These are phyloP conservation scores for Bocquillonia castaneifolia DNA, from an alignment of 441 rosid species.

Conservation along the genomic window DNA sequence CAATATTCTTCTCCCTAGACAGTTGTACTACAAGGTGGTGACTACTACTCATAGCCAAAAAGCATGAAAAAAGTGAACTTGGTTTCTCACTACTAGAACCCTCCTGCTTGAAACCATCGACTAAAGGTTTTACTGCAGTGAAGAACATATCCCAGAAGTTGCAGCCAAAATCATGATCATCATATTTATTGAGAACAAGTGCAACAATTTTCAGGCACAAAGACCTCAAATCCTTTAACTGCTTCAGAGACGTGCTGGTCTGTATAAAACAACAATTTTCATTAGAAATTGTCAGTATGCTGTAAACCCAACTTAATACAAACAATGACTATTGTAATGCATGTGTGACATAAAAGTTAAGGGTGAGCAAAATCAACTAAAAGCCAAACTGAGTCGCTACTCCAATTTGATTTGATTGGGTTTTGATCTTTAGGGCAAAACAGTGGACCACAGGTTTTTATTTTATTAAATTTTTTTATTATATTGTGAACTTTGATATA, in stretches of 20 bases:
- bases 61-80: constrained; percentile 83
- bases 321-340: background rate
- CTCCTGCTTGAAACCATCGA: constrained; percentile 76
- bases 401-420: too few species aligned
- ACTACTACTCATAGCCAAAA: constrained; percentile 89
- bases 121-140: constrained; percentile 61
- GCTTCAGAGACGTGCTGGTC: constrained; percentile 50
- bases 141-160: constrained; percentile 92
- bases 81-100: constrained; percentile 96
- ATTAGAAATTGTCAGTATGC: background rate
- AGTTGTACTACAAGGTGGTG: constrained; percentile 52
- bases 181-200: constrained; percentile 70
- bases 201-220: constrained; percentile 73
- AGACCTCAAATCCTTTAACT: constrained; percentile 80
- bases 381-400: too few species aligned
- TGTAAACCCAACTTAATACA: background rate
- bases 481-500: too few species aligned
- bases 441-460: too few species aligned
- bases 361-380: too few species aligned
- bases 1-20: constrained; percentile 60
- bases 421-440: too few species aligned
- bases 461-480: too few species aligned
- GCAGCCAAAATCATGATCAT: constrained; percentile 65
- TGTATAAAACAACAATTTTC: constrained; percentile 32
- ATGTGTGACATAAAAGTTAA: background rate